phyloP scores from a whole-genome alignment of 2,329 filamentous ascomycete genomes.

The Phialemonium atrogriseum region DNA sequence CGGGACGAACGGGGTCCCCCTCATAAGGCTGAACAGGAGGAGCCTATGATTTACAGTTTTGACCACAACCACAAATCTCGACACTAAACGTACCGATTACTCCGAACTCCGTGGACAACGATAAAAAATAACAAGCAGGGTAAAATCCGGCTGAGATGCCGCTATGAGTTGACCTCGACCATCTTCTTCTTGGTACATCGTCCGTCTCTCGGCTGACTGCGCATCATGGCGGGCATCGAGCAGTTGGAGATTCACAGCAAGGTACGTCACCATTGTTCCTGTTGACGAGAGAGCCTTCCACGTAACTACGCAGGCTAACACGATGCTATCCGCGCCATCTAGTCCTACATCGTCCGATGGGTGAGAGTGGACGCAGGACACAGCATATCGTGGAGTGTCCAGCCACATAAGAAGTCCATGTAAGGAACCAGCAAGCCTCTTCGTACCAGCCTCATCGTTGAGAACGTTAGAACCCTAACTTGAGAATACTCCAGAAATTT shows the following conservation, averaged over 20 bases:
- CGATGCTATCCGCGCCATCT: constrained; percentile 4
- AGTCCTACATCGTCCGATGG: constrained; percentile 99
- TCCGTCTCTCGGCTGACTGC: too few species aligned
- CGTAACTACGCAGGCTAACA: constrained; percentile 1
- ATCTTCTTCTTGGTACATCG: too few species aligned
- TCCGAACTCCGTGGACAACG: too few species aligned
- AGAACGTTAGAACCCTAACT: constrained; percentile 8
- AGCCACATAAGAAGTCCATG: constrained; percentile 97
- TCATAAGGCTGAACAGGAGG: too few species aligned
- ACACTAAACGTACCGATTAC: too few species aligned
- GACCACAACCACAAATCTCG: too few species aligned
- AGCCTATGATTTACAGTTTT: too few species aligned
- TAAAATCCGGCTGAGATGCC: too few species aligned
- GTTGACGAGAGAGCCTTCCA: constrained; percentile 1
- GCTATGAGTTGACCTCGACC: too few species aligned
- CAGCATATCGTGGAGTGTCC: constrained; percentile 95
- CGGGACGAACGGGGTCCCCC: too few species aligned
- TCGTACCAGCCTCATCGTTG: not conserved
- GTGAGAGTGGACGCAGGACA: constrained; percentile 83
- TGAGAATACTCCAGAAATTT: constrained; percentile 57
- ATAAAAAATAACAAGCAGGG: too few species aligned
- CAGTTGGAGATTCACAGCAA: constrained; percentile 96
- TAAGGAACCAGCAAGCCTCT: constrained; percentile 30
- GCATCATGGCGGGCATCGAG: constrained; percentile 85
- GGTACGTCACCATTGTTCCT: constrained; percentile 41